Percentiles rank a stretch among this genome's conserved stretches.
Evolutionary conservation across 441 rosid genomes (phyloP).

Genomic region (Erodium texanum): DNA sequence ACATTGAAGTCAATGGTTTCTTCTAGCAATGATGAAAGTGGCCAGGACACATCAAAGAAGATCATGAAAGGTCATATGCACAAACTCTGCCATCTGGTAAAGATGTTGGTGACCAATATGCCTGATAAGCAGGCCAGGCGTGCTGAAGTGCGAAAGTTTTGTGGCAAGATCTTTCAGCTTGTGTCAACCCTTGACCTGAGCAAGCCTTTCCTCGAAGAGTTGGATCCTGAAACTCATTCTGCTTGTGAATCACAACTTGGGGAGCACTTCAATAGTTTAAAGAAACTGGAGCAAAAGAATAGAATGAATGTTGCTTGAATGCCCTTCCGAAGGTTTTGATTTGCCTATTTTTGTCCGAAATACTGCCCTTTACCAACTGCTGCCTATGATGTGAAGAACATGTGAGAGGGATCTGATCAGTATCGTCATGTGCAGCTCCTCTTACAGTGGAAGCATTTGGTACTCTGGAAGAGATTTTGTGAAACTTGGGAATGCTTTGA

Average conservation of each 20-base stretch:
- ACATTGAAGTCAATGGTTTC: slow-evolving; percentile 52
- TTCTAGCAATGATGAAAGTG: slow-evolving; percentile 28
- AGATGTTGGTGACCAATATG: slow-evolving; percentile 49
- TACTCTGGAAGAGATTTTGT: not conserved
- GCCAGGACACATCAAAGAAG: slow-evolving; percentile 39
- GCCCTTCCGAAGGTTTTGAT: no score
- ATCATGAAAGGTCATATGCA: slow-evolving; percentile 39
- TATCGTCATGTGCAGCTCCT: no score
- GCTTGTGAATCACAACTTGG: slow-evolving; percentile 70
- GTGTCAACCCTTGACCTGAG: slow-evolving; percentile 38
- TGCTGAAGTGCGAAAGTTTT: slow-evolving; percentile 66
- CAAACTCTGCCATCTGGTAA: slow-evolving; percentile 43
- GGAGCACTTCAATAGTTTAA: slow-evolving; percentile 43
- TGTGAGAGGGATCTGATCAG: not conserved
- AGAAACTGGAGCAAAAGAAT: slow-evolving; percentile 25
- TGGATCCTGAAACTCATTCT: slow-evolving; percentile 42
- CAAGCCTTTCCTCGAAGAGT: slow-evolving; percentile 48
- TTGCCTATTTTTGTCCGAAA: no score
- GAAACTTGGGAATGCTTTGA: not conserved
- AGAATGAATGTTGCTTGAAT: not conserved
- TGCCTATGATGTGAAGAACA: not conserved
- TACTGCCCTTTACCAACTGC: not conserved
- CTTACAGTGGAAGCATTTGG: no score
- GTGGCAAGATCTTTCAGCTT: slow-evolving; percentile 52
- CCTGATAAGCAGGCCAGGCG: slow-evolving; percentile 65